Base-by-base conservation (phyloP, 202 grass and related monocot genomes). In the Tripidium arundinaceum region DNA sequence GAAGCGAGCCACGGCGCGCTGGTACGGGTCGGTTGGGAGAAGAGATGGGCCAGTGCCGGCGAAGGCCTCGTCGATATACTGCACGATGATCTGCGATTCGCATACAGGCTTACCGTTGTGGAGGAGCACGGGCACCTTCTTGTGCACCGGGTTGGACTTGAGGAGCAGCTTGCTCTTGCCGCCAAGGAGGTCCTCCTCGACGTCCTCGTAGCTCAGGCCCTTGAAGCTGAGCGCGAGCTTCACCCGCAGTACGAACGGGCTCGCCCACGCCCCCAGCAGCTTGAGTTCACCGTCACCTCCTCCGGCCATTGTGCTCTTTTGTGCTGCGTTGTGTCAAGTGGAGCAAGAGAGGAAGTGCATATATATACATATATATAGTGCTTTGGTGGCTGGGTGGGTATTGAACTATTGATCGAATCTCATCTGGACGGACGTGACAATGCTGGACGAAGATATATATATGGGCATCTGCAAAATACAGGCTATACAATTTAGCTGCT, bases 281-380 rank as follows among this genome's bases (percentile, higher is more conserved):
- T 89, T 94, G 18, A 94, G 62, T 2, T 87, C 87, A 0, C 70
- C 68, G 76, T 26, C 63, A n/a, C n/a, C n/a, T n/a, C n/a, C n/a
- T n/a, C n/a, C n/a, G n/a, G n/a, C n/a, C n/a, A n/a, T n/a, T n/a
- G n/a, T n/a, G n/a, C n/a, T n/a, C n/a, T n/a, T n/a, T n/a, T n/a
- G n/a, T n/a, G n/a, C n/a, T n/a, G n/a, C n/a, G n/a, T n/a, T n/a
- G n/a, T n/a, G n/a, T n/a, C n/a, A n/a, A n/a, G n/a, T n/a, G n/a
- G n/a, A n/a, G n/a, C n/a, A n/a, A n/a, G n/a, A n/a, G n/a, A n/a
- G n/a, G n/a, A n/a, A n/a, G n/a, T n/a, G n/a, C n/a, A n/a, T n/a
- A n/a, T n/a, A n/a, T n/a, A n/a, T n/a, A n/a, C n/a, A n/a, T n/a
- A n/a, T n/a, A n/a, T n/a, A n/a, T n/a, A n/a, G n/a, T n/a, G n/a